These are phyloP conservation scores for Kwoniella mangroviensis DNA, from an alignment of 768 basidiomycete genomes.

Conservation along the genomic window DNA sequence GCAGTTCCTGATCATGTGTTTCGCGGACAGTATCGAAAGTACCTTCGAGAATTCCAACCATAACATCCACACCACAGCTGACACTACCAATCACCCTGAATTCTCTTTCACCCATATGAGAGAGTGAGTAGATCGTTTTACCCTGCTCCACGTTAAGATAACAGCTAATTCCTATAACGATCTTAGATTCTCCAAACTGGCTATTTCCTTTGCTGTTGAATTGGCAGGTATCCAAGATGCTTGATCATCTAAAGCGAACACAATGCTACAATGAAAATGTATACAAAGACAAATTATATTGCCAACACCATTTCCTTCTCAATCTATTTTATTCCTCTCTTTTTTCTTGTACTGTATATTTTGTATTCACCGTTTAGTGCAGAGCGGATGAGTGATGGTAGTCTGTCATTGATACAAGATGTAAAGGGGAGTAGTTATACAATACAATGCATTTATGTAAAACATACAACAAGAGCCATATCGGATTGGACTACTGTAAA, in stretches of 20 bases:
- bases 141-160: not conserved
- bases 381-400: not conserved
- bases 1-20: conserved; percentile 59
- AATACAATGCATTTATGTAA: not conserved
- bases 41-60: conserved; percentile 64
- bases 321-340: not conserved
- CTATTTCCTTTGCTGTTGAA: conserved; percentile 77
- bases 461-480: too few species aligned
- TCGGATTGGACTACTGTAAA: too few species aligned
- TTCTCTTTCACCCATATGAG: conserved; percentile 90
- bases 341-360: not conserved
- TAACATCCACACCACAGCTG: conserved; percentile 78
- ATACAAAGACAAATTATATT: not conserved
- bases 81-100: conserved; percentile 81
- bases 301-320: not conserved
- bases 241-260: not conserved
- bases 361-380: not conserved
- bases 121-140: conserved; percentile 55
- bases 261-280: too few species aligned
- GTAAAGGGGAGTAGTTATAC: not conserved
- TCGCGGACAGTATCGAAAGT: conserved; percentile 48
- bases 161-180: not conserved
- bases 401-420: not conserved
- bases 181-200: conserved; percentile 73
- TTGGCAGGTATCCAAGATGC: conserved; percentile 63